Evolutionary conservation across 768 basidiomycete genomes (phyloP).

Genomic region (Mycena rosella): DNA sequence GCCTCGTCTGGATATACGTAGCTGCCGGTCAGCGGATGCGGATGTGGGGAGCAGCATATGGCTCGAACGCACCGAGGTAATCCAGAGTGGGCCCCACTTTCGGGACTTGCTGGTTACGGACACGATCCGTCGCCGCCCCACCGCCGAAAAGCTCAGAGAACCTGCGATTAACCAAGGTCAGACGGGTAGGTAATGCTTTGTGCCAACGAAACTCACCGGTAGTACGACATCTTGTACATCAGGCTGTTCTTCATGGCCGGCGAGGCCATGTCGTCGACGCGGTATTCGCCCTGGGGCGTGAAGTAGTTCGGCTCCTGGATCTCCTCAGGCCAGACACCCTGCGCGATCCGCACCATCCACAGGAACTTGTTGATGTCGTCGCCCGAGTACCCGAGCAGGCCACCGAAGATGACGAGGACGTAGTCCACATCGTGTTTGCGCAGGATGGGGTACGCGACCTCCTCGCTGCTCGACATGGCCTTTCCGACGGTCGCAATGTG

Average conservation of each 20-base stretch:
- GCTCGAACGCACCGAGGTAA: conserved; percentile 76
- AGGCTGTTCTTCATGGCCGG: conserved; percentile 93
- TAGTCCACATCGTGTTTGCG: conserved; percentile 98
- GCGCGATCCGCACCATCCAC: conserved; percentile 97
- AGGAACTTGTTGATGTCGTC: conserved; percentile 99
- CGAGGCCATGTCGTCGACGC: conserved; percentile 88
- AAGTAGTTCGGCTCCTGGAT: conserved; percentile 97
- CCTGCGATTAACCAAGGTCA: conserved; percentile 52
- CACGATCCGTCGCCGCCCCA: conserved; percentile 82
- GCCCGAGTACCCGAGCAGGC: conserved; percentile 95
- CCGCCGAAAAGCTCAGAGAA: conserved; percentile 90
- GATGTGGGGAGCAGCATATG: conserved; percentile 4
- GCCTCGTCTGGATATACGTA: conserved; percentile 77
- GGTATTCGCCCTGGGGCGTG: conserved; percentile 92
- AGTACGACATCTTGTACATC: conserved; percentile 99
- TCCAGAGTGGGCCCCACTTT: conserved; percentile 84
- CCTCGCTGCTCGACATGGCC: conserved; percentile 95
- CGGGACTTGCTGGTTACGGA: conserved; percentile 89
- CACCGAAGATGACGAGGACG: conserved; percentile 97
- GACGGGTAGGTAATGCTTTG: background rate
- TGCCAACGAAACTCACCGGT: conserved; percentile 65
- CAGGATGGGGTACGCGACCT: conserved; percentile 96
- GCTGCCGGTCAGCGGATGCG: background rate
- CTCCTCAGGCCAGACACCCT: conserved; percentile 98
- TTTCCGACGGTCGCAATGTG: conserved; percentile 99